Evolutionary conservation across 176 grass and related monocot species (phyloP), one percentile per base, ranked within the genome.

Genomic region (Zoysia japonica): DNA sequence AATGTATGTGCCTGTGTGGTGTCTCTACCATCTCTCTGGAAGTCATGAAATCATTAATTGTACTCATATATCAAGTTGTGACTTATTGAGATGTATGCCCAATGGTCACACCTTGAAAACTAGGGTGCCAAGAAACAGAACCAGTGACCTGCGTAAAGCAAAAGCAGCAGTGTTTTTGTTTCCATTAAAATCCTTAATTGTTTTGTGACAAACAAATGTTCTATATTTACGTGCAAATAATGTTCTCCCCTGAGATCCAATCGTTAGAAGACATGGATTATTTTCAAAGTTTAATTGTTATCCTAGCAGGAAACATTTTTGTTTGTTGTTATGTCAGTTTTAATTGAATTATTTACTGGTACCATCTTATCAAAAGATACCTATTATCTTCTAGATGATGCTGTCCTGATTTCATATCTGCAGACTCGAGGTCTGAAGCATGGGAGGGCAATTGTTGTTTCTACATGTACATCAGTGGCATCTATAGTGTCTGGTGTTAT

Each of bases 381-480:
- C 12, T 50, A 17, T 17, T 11, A 28, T 28, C 28, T 28, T 28
- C 28, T 28, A n/a, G 57, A 45, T 90, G 60, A 28, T n/a, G 35
- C 3, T 35, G 39, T 52, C 4, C 61, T 68, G 19, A 20, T 72
- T 72, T 78, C 43, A 52, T 60, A 45, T 82, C 3, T 82, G 73
- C 84, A 99, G 96, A 99, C 96, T 78, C 78, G 86, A 86, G 96
- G 96, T 47, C 81, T 99, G 65, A 95, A 99, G 82, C 96, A 99
- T 91, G 92, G 96, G 67, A 95, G 96, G 87, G 92, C 96, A 82
- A 99, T 99, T 79, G 92, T 99, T 78, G 92, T 99, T 53, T 99
- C 96, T 67, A 95, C 92, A 60, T 96, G 90, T 77, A 88, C 92
- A 53, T 91, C 96, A 56, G 96, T 99, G 45, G 96, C 92, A 89